A percentile compares a stretch with the other conserved stretches of the same genome.
Evolutionary conservation across 768 basidiomycete genomes (phyloP).

Genomic region (Pulveroboletus frians): DNA sequence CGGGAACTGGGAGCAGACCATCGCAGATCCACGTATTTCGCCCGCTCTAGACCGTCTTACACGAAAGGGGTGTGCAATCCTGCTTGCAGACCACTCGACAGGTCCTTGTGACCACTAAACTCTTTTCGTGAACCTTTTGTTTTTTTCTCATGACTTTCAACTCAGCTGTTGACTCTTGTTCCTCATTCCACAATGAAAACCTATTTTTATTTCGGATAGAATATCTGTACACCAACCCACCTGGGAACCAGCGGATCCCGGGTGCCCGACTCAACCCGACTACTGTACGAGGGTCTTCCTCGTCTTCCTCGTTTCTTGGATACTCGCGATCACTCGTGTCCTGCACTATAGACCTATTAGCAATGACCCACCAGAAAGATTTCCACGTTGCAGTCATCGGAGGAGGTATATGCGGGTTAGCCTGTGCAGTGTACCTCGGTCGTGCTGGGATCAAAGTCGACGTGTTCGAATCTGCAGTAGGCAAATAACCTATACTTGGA

Average conservation of each 20-base stretch:
- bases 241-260: neutral
- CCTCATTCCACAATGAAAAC: neutral
- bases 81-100: slow-evolving; percentile 13
- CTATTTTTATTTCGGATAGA: neutral
- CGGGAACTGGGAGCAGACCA: slow-evolving; percentile 47
- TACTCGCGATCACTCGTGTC: neutral
- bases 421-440: slow-evolving; percentile 42
- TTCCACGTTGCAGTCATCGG: slow-evolving; percentile 51
- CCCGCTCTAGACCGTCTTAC: slow-evolving; percentile 28
- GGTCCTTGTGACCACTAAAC: slow-evolving; percentile 16
- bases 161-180: neutral
- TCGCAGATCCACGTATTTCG: slow-evolving; percentile 36
- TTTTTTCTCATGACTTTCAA: neutral
- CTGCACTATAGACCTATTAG: neutral
- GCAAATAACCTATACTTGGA: neutral
- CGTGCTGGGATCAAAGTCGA: slow-evolving; percentile 41
- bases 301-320: neutral
- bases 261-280: neutral
- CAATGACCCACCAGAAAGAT: slow-evolving; percentile 27
- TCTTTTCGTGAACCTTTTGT: neutral
- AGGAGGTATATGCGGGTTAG: slow-evolving; percentile 51
- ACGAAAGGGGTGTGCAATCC: slow-evolving; percentile 31
- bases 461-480: slow-evolving; percentile 52
- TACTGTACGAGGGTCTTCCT: neutral
- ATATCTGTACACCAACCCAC: neutral